phyloP scores from a whole-genome alignment of 192 early-diverging fungal species.

The Neocallimastix lanati region DNA sequence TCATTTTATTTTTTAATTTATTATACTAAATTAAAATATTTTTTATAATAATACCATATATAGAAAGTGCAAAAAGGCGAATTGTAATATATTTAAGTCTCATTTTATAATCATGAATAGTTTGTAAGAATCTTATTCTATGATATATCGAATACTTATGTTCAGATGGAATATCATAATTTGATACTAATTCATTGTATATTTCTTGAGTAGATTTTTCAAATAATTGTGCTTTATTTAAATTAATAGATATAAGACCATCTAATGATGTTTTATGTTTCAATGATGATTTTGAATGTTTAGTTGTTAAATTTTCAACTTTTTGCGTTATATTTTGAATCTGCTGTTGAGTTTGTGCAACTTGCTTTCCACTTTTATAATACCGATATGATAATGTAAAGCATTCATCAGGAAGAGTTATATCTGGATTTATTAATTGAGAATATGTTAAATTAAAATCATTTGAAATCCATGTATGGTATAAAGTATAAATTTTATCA shows the following conservation, averaged over 20 bases:
- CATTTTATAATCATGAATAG: conserved; percentile 18
- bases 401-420: conserved; percentile 33
- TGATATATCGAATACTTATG: not conserved
- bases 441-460: conserved; percentile 33
- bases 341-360: not conserved
- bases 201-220: not conserved
- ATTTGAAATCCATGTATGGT: conserved; percentile 18
- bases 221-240: not conserved
- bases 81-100: conserved; percentile 45
- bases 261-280: not conserved
- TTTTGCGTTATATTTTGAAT: not conserved
- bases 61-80: conserved; percentile 59
- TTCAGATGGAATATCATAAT: not conserved
- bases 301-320: not conserved
- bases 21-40: too few species aligned
- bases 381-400: conserved; percentile 48
- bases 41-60: conserved; percentile 37
- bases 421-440: conserved; percentile 7
- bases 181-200: not conserved
- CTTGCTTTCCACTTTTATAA: conserved; percentile 20
- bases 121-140: conserved; percentile 54
- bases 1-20: too few species aligned
- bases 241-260: not conserved
- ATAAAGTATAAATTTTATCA: not conserved
- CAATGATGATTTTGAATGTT: not conserved